Evolutionary conservation across 768 basidiomycete genomes (phyloP).

Genomic region (Coprinopsis marcescibilis): DNA sequence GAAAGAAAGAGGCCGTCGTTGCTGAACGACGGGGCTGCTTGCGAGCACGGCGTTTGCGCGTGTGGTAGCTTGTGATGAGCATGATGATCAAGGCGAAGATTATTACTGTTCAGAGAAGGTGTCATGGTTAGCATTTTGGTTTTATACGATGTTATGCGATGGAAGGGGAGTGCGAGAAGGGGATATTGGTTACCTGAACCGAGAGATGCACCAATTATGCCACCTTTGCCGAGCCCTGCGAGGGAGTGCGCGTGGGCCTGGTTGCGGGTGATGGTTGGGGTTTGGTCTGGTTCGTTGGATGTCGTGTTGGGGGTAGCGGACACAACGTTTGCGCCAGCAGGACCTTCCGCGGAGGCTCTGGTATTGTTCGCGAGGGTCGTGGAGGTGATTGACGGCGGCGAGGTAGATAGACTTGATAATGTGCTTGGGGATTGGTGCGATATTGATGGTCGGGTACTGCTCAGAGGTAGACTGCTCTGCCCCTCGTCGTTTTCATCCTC

Average conservation of each 20-base stretch:
- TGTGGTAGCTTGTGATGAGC: constrained; percentile 15
- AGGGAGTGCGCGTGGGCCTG: not conserved
- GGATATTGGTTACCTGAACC: constrained; percentile 7
- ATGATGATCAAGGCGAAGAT: constrained; percentile 16
- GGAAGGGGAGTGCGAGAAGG: not conserved
- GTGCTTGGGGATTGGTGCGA: not conserved
- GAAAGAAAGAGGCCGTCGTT: constrained; percentile 11
- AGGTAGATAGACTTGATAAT: not conserved
- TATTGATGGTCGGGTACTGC: not conserved
- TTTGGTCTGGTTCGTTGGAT: not conserved
- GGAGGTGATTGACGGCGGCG: no score
- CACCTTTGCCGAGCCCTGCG: constrained; percentile 11
- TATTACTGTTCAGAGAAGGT: constrained; percentile 15
- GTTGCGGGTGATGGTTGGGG: not conserved
- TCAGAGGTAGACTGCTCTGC: not conserved
- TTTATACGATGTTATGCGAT: not conserved
- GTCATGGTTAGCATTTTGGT: not conserved
- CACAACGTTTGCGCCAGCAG: no score
- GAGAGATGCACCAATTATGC: constrained; percentile 11
- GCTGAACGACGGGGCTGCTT: constrained; percentile 17
- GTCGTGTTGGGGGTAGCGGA: constrained; percentile 4
- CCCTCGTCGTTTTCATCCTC: not conserved
- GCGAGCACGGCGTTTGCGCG: constrained; percentile 16
- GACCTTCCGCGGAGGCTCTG: no score
- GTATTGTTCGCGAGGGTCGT: no score